phyloP scores from a whole-genome alignment of 768 basidiomycete genomes.

The Hebeloma cylindrosporum region DNA sequence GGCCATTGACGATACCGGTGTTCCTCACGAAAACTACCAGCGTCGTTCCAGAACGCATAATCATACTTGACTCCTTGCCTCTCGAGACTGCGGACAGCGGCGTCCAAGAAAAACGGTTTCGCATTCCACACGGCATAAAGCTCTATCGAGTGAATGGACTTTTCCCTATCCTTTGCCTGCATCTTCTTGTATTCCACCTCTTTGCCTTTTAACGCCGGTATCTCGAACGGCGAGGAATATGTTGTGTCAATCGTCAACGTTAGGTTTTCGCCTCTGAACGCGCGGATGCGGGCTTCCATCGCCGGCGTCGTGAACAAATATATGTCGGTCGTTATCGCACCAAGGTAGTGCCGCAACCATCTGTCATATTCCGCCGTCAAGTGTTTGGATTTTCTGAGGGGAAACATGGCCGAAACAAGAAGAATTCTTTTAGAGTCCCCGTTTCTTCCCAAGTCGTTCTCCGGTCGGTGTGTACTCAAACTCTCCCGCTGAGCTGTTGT shows the following conservation, averaged over 20 bases:
- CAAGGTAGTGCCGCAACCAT: slow-evolving; percentile 48
- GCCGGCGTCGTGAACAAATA: slow-evolving; percentile 53
- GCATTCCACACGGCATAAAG: slow-evolving; percentile 55
- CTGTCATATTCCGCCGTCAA: slow-evolving; percentile 40
- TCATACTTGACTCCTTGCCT: slow-evolving; percentile 36
- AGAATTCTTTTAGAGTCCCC: no score
- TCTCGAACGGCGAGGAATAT: slow-evolving; percentile 45
- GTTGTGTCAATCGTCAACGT: slow-evolving; percentile 46
- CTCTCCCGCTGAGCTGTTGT: no score
- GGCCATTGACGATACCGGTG: slow-evolving; percentile 52
- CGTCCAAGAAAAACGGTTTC: slow-evolving; percentile 52
- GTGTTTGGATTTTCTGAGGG: slow-evolving; percentile 50
- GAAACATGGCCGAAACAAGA: slow-evolving; percentile 56
- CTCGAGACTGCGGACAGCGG: slow-evolving; percentile 33
- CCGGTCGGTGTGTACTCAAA: no score
- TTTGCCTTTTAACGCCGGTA: slow-evolving; percentile 43
- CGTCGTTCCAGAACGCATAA: slow-evolving; percentile 59
- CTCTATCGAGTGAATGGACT: slow-evolving; percentile 39
- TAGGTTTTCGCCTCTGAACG: slow-evolving; percentile 28
- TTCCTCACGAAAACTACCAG: slow-evolving; percentile 46
- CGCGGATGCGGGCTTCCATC: slow-evolving; percentile 33
- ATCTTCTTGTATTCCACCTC: slow-evolving; percentile 38
- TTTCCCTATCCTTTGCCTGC: slow-evolving; percentile 47
- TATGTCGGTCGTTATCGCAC: slow-evolving; percentile 45
- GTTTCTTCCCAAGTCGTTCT: no score